Evolutionary conservation across 176 grass and related monocot genomes (phyloP), one percentile per base, ranked within the genome.

Genomic region (Rhynchospora pubera): DNA sequence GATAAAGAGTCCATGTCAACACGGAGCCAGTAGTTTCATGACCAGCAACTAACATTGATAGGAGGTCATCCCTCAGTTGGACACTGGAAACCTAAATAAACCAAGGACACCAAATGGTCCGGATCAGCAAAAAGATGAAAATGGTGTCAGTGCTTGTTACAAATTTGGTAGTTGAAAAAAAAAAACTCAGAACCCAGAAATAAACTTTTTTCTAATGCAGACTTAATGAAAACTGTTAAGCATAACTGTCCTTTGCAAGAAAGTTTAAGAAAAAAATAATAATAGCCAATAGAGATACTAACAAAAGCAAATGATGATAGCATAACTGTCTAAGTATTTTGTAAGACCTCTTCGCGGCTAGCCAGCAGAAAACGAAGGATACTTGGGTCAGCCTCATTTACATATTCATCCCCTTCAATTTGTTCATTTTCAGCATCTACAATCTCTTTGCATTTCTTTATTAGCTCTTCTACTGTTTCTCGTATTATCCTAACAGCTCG

Each of bases 11-110:
- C 95, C 95, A 98, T 85, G 95, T 94, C 16, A 98, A 88, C 79
- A 98, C 95, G 57, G 95, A 98, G 19, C 95, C 95, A 57, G 95
- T 98, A 79, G 95, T 98, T 93, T 98, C 95, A 85, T 98, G 95
- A 81, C 95, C 95, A 84, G 92, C 95, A 89, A 98, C 95, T 82
- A 98, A 91, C 95, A 98, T 93, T 50, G 95, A 98, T 58, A 98
- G 81, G 68, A 98, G 92, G 85, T 98, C 95, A 86, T 98, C 95
- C 82, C 95, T 89, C 79, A 98, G 80, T 82, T 94, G 95, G 50
- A 93, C 82, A 84, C 92, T 94, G 65, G 76, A 87, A 82, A 98
- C 95, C 95, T 98, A 85, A 78, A 82, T 7, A 5, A 70, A 44
- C 71, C 11, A 71, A 79, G 72, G 45, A 34, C 5, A 80, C 10